Evolutionary conservation across 2,329 filamentous ascomycete genomes (phyloP).

Genomic region (Berkeleyomyces basicola): DNA sequence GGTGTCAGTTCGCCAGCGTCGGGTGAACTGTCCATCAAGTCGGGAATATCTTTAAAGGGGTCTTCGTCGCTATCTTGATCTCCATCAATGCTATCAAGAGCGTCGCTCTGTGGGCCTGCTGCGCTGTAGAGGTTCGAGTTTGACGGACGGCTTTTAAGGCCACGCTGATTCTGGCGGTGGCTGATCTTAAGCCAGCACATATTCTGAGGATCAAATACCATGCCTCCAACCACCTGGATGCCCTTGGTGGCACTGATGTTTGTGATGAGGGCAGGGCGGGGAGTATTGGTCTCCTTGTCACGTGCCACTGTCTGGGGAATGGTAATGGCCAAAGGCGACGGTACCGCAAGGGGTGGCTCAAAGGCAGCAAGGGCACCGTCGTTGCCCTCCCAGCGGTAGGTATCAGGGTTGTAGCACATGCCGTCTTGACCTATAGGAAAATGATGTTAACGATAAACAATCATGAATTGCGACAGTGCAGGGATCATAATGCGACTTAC

Average conservation of each 20-base stretch:
- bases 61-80: slow-evolving; percentile 79
- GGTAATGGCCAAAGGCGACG: slow-evolving; percentile 29
- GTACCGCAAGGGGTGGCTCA: slow-evolving; percentile 43
- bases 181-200: slow-evolving; percentile 94
- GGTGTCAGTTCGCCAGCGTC: slow-evolving; percentile 32
- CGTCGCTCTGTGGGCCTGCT: slow-evolving; percentile 25
- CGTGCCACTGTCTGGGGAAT: slow-evolving; percentile 27
- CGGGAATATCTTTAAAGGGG: slow-evolving; percentile 86
- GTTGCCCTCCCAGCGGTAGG: slow-evolving; percentile 90
- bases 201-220: slow-evolving; percentile 92
- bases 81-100: slow-evolving; percentile 41
- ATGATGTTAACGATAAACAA: slow-evolving; percentile 19
- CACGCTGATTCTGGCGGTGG: slow-evolving; percentile 22
- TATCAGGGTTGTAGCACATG: slow-evolving; percentile 85
- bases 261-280: slow-evolving; percentile 68
- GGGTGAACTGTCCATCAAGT: slow-evolving; percentile 55
- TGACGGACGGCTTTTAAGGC: slow-evolving; percentile 7
- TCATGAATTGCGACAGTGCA: not conserved
- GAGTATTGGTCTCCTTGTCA: slow-evolving; percentile 41
- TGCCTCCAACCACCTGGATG: slow-evolving; percentile 87
- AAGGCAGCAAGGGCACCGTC: slow-evolving; percentile 72
- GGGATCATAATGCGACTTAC: slow-evolving; percentile 27
- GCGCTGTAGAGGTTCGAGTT: slow-evolving; percentile 11
- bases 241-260: slow-evolving; percentile 74
- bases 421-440: slow-evolving; percentile 57